These are phyloP conservation scores for Tulasnella sp. DNA, from an alignment of 768 basidiomycete genomes.

Conservation along the genomic window DNA sequence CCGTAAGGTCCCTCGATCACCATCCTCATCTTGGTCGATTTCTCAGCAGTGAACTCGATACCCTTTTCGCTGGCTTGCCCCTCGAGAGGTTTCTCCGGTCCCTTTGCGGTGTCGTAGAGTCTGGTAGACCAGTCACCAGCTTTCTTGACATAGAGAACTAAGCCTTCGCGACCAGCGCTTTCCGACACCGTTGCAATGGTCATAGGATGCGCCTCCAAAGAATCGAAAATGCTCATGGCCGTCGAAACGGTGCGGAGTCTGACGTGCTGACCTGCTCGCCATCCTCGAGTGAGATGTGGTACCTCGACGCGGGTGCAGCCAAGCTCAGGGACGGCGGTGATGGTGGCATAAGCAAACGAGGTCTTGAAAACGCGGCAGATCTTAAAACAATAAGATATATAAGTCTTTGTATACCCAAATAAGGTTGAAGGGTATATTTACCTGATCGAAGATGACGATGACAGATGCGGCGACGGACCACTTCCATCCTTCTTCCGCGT, in stretches of 20 bases:
- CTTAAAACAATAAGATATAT: not conserved
- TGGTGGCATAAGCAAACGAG: constrained; percentile 42
- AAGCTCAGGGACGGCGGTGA: constrained; percentile 53
- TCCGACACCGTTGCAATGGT: constrained; percentile 58
- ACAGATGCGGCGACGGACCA: constrained; percentile 41
- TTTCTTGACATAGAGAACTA: constrained; percentile 8
- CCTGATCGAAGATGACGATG: constrained; percentile 44
- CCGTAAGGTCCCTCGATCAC: constrained; percentile 60
- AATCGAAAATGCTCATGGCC: not conserved
- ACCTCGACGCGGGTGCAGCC: constrained; percentile 27
- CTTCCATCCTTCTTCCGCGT: constrained; percentile 39
- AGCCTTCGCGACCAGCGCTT: not conserved
- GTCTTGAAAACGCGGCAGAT: constrained; percentile 45
- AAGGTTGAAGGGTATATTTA: too few relatives aligned
- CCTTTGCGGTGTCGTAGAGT: constrained; percentile 34
- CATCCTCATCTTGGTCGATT: constrained; percentile 34
- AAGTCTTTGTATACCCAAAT: not conserved
- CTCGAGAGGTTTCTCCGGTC: not conserved
- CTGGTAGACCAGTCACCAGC: constrained; percentile 13
- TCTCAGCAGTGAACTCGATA: constrained; percentile 21
- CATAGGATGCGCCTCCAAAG: constrained; percentile 62
- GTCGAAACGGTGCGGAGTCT: constrained; percentile 19
- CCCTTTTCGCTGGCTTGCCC: constrained; percentile 42
- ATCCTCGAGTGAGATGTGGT: constrained; percentile 5
- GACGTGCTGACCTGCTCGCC: constrained; percentile 51